Evolutionary conservation across 352 stramenopile genomes (phyloP), one percentile per base, ranked within the genome.

Genomic region (Phytophthora europaea): DNA sequence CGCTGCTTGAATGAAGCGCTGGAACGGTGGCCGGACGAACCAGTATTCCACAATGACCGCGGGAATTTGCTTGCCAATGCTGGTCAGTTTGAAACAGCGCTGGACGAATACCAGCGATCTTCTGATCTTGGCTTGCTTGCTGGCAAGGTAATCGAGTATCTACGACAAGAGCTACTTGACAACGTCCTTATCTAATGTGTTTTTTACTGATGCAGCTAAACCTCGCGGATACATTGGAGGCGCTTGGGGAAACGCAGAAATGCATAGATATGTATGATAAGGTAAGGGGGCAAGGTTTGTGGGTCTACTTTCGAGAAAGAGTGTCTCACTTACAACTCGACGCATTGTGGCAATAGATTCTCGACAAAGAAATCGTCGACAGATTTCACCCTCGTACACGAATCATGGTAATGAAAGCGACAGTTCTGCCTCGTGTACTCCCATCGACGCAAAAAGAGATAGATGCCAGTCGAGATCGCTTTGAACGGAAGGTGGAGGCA

Each of bases 351-450:
- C 22, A 58, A 58, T n/a, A 87, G 79, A 71, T 88, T 58, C 53
- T 87, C 5, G 45, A 18, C 15, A 70, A 60, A 18, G 45, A 79
- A 31, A 65, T 72, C 4, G 20, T 55, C 6, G 68, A 83, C 26
- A 31, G 70, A 20, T 67, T 70, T 23, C 50, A 75, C 10, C 79
- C 67, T 51, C 68, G 65, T 20, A 85, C 81, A 22, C 75, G 80
- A 45, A 76, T 84, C 13, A 83, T 79, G 67, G 67, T 93, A 10
- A 90, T 92, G 85, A 82, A 78, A 64, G 80, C 83, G 6, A 93
- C 83, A 0, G 85, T 94, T 15, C 54, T 94, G 18, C 88, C 86
- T 43, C 81, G 84, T 22, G 83, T 94, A 36, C 72, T 95, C 3
- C 88, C 88, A 2, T 72, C 64, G 22, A 82, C 72, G 3, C 77